Evolutionary conservation across 2,329 filamentous ascomycete species (phyloP), one percentile per base, ranked within the genome.

Genomic region (Colletotrichum sp.): DNA sequence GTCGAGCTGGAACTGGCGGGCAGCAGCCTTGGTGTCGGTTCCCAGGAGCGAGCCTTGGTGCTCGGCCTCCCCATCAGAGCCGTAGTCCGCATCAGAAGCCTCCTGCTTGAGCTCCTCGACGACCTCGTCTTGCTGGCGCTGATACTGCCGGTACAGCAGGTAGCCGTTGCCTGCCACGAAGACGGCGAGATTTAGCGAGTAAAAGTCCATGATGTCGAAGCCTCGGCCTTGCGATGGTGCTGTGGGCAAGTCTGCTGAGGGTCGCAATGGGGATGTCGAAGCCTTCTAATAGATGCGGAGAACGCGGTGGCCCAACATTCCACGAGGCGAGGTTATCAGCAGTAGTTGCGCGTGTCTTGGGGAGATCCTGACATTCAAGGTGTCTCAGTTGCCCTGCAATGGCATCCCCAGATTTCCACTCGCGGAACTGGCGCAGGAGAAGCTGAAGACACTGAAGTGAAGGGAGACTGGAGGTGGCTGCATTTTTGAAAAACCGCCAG

Each of bases 141-240:
- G 72, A 68, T 80, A 80, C 55, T 80, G 78, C 24, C 76, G 79
- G 52, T 81, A 79, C 22, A 82, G 75, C 18, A 80, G 72, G 55
- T 75, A 80, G 12, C 77, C 73, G 24, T 80, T 82, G 52, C 74
- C 77, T 24, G 71, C 73, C 28, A 74, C 79, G 59, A 81, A 79
- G 7, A 79, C 66, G 57, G 76, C 77, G 30, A 81, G 70, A 52
- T 81, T 81, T 60, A 77, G 16, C 59, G 79, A 78, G 69, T 81
- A 81, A 69, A 81, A 81, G 39, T 76, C 69, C 78, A 79, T 80
- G 24, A 28, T 66, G 52, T 55, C 63, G 72, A 16, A 32, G 13
- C n/a, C 18, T 34, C n/a, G 59, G 39, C 30, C 44, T 10, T 26
- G 8, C 7, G 55, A 6, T 52, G 59, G 15, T 44, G n/a, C 24